Percentiles rank a stretch among this genome's conserved stretches.
These are phyloP conservation scores for Striga asiatica DNA, from an alignment of 257 asterid genomes.

Conservation along the genomic window DNA sequence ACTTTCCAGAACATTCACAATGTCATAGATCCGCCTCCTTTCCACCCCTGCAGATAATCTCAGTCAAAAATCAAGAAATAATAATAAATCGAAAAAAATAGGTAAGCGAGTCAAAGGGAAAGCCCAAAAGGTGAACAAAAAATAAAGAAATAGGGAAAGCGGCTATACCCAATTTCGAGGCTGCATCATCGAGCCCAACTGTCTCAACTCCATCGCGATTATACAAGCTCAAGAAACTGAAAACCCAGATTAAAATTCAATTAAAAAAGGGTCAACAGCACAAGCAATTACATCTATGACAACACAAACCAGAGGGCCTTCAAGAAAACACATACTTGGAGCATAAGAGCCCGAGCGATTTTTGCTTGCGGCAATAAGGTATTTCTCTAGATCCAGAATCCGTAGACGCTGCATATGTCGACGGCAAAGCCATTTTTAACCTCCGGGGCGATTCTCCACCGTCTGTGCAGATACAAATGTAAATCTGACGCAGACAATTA, in stretches of 20 bases:
- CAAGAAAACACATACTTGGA: slow-evolving; percentile 44
- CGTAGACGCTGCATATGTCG: slow-evolving; percentile 10
- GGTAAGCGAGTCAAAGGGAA: background rate
- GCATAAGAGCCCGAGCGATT: slow-evolving; percentile 85
- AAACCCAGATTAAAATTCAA: background rate
- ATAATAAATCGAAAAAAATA: background rate
- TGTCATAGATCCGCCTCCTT: slow-evolving; percentile 95
- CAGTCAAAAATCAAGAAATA: background rate
- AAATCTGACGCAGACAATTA: background rate
- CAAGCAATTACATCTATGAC: background rate
- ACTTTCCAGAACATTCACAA: slow-evolving; percentile 88
- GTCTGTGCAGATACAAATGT: background rate
- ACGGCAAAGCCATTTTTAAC: slow-evolving; percentile 18
- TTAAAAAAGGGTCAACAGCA: too few relatives aligned
- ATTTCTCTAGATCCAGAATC: slow-evolving; percentile 53
- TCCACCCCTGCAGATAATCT: slow-evolving; percentile 53
- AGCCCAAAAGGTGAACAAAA: background rate
- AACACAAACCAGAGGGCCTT: background rate
- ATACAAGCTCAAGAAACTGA: slow-evolving; percentile 76
- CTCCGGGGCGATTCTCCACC: background rate
- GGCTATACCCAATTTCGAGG: slow-evolving; percentile 57
- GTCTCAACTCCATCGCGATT: slow-evolving; percentile 70
- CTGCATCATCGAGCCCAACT: slow-evolving; percentile 91
- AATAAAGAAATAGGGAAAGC: background rate
- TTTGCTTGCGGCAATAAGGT: slow-evolving; percentile 84